Base-by-base conservation (phyloP, 1,284 basidiomycete species). In the Gomphus bonarii region DNA sequence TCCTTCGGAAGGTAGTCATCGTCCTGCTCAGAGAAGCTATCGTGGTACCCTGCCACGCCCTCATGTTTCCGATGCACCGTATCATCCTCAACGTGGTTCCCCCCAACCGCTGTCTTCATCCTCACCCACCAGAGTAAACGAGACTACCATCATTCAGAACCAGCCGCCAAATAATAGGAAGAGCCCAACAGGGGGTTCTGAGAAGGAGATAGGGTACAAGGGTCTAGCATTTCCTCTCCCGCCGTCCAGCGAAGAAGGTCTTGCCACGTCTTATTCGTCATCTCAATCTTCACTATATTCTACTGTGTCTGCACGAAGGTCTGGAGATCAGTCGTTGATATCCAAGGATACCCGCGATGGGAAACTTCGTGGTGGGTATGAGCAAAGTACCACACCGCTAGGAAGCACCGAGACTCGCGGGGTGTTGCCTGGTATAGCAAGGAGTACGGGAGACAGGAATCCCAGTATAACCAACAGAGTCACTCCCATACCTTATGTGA, bases 121-220 rank as follows among this genome's bases (percentile, higher is more conserved):
- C 16, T 40, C 50, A 4, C 50, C 50, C 12, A 20, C 50, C 28
- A 18, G 18, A 40, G 31, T 6, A 35, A 12, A 12, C 16, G 50
- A 33, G n/a, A 11, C 36, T 8, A 12, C n/a, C 14, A 9, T 33
- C 1, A 18, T 8, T 14, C 33, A 18, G 36, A n/a, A 36, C 28
- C 18, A 2, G 33, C 22, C 18, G 33, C n/a, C 30, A 22, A 51
- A 25, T n/a, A 7, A 36, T 18, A 51, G 33, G 5, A 35, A n/a
- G n/a, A 51, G 33, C 31, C 33, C 50, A 50, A 50, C 31, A 14
- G 8, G 22, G 33, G 28, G 50, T 33, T 51, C 50, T 14, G 50
- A 51, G 50, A 51, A 12, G 33, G 50, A 28, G 50, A 51, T 36
- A 51, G 50, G 50, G 1, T 51, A 51, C 50, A 38, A 38, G 33